A percentile compares a stretch with the other conserved stretches of the same genome.
These are phyloP conservation scores for Ploettnerulaceae sp. DNA, from an alignment of 2,329 filamentous ascomycete species.

Conservation along the genomic window DNA sequence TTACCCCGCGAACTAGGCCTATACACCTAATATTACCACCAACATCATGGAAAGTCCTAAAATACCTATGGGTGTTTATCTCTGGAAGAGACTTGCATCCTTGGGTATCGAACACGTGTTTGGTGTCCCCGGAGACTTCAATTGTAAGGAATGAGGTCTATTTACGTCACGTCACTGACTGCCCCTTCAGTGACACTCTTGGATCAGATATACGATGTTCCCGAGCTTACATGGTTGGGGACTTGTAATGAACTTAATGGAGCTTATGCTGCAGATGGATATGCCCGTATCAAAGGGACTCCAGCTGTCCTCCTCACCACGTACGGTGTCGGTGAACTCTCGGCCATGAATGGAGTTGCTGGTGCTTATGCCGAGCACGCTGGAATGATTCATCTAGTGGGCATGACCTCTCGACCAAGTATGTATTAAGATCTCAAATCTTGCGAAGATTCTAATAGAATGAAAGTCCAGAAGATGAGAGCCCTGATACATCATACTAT, in stretches of 20 bases:
- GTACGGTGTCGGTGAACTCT: constrained; percentile 49
- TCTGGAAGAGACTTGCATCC: constrained; percentile 27
- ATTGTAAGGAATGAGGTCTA: constrained; percentile 19
- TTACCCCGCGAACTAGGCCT: neutral
- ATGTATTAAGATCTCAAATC: constrained; percentile 1
- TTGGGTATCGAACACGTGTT: constrained; percentile 31
- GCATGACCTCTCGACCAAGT: constrained; percentile 31
- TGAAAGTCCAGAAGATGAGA: constrained; percentile 39
- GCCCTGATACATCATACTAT: constrained; percentile 49
- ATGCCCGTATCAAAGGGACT: constrained; percentile 44
- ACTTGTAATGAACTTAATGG: constrained; percentile 36
- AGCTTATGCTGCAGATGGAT: constrained; percentile 48
- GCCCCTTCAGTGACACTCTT: constrained; percentile 46
- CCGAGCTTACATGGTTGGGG: constrained; percentile 36
- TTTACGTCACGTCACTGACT: constrained; percentile 3
- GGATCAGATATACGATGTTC: constrained; percentile 54
- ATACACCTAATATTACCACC: neutral
- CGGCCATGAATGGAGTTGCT: constrained; percentile 54
- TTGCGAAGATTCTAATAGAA: neutral
- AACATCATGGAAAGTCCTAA: constrained; percentile 12
- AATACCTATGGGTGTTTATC: constrained; percentile 28
- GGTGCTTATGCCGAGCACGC: constrained; percentile 54
- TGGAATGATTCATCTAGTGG: constrained; percentile 54
- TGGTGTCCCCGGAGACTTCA: constrained; percentile 32
- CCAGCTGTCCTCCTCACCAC: constrained; percentile 44